These are phyloP conservation scores for Bombardia bombarda DNA, from an alignment of 495 filamentous ascomycete genomes.

Conservation along the genomic window DNA sequence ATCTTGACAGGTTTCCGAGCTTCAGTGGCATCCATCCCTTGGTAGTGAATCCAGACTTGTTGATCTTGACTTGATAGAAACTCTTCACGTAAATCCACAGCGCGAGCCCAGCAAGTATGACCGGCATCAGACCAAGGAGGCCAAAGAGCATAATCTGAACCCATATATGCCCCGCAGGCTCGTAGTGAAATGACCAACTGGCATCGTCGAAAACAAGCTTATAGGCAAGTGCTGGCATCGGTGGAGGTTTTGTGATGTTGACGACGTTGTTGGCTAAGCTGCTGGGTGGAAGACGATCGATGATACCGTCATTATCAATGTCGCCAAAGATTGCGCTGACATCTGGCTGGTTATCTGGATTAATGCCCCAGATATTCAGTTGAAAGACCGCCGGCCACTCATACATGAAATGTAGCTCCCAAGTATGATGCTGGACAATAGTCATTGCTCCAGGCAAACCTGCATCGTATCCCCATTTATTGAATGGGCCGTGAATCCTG, in stretches of 20 bases:
- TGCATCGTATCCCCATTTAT: slow-evolving; percentile 61
- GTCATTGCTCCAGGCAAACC: slow-evolving; percentile 50
- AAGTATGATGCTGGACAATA: slow-evolving; percentile 45
- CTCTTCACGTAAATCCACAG: slow-evolving; percentile 55
- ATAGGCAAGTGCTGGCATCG: slow-evolving; percentile 49
- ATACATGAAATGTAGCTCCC: slow-evolving; percentile 55
- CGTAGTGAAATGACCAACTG: slow-evolving; percentile 41
- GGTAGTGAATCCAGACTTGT: slow-evolving; percentile 51
- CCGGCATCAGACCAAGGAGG: slow-evolving; percentile 49
- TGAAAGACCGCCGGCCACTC: slow-evolving; percentile 60
- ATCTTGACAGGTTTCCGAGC: slow-evolving; percentile 16
- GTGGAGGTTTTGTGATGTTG: slow-evolving; percentile 53
- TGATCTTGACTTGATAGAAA: slow-evolving; percentile 67
- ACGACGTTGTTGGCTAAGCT: slow-evolving; percentile 47
- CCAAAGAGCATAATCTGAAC: slow-evolving; percentile 52
- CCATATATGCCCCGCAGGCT: slow-evolving; percentile 46
- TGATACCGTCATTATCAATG: slow-evolving; percentile 37
- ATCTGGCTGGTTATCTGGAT: slow-evolving; percentile 56
- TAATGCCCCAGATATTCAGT: slow-evolving; percentile 63
- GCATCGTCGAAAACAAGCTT: slow-evolving; percentile 50
- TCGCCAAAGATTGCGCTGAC: slow-evolving; percentile 29
- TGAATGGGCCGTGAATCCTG: slow-evolving; percentile 53
- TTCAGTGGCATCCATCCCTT: slow-evolving; percentile 22
- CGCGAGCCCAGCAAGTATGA: slow-evolving; percentile 39
- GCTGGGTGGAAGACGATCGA: slow-evolving; percentile 58